Evolutionary conservation across 2,329 filamentous ascomycete species (phyloP), one percentile per base, ranked within the genome.

Genomic region (Thelonectria rubi): DNA sequence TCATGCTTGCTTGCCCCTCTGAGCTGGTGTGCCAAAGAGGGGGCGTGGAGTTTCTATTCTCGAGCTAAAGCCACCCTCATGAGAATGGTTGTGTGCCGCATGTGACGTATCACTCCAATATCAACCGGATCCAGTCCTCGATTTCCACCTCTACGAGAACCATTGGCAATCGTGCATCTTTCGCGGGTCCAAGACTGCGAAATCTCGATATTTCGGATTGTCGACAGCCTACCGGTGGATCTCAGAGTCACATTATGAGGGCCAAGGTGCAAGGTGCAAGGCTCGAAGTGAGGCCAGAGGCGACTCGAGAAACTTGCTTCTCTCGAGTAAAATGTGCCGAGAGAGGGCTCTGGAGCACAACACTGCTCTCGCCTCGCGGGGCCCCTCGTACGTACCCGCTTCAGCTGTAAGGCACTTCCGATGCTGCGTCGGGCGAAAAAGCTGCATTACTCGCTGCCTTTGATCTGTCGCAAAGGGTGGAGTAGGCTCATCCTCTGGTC

Each of bases 141-240:
- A 65, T 63, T 66, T 47, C 59, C 62, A 58, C 58, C 48, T 63
- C 63, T 55, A 45, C 65, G 53, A 59, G 60, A 61, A 39, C 59
- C 63, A 70, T 71, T 69, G 60, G 58, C 48, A 61, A 62, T 53
- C 63, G 55, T 60, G 60, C 63, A 70, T 69, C 69, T 63, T 34
- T 61, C 68, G 54, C 60, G 40, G 56, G 43, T 54, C 63, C 53
- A 20, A 59, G 50, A 47, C 58, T 59, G 57, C 63, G 60, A 61
- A 63, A 72, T 69, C 62, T 70, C 65, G 68, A 72, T 72, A 46
- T 52, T 45, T 55, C 57, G 55, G 47, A 46, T 45, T 46, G 48
- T 61, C 47, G 48, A 48, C 17, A 47, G 53, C 21, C 53, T 30
- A 26, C 15, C 10, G 26, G 46, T 62, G 46, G 62, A 58, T 49